Evolutionary conservation across 371 early-diverging fungal genomes (phyloP), one percentile per base, ranked within the genome.

Genomic region (Mortierella sp.): DNA sequence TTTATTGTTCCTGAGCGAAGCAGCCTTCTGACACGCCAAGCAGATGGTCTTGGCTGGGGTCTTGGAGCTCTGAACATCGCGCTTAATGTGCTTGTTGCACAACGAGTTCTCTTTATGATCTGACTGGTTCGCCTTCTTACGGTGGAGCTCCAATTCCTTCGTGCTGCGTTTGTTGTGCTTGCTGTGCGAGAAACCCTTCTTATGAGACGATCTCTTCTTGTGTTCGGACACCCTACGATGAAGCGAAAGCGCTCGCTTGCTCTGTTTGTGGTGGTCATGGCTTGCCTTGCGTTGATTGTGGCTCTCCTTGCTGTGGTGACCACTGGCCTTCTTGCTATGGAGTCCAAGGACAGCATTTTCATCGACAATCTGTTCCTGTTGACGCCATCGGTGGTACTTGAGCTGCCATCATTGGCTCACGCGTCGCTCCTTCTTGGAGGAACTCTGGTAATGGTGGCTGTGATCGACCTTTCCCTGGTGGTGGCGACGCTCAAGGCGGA

Each of bases 401-500:
- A n/a, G n/a, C n/a, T n/a, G n/a, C n/a, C n/a, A n/a, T n/a, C n/a
- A n/a, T n/a, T n/a, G n/a, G n/a, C n/a, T n/a, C n/a, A n/a, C n/a
- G 6, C 67, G 61, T 16, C 56, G 61, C 38, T 67, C 34, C 47
- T 42, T 59, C 61, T 52, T 58, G 26, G 56, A 61, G 45, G 53
- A 18, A 24, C 48, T 59, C 28, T 53, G 50, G 26, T 55, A 59
- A 21, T 56, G 53, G 18, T 61, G 72, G 9, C 38, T 45, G 46
- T 57, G 50, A 30, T 56, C 39, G 21, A 24, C 47, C 39, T 61
- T 47, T 39, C 28, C 50, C 51, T 56, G 56, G 42, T 71, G 65
- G 1, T 64, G 65, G 47, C 67, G 73, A 16, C 53, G 61, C 43
- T 63, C 64, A 34, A 72, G 67, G 14, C 60, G 67, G 67, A 72